phyloP scores from a whole-genome alignment of 306 rosid genomes.

The Gillenia trifoliata region DNA sequence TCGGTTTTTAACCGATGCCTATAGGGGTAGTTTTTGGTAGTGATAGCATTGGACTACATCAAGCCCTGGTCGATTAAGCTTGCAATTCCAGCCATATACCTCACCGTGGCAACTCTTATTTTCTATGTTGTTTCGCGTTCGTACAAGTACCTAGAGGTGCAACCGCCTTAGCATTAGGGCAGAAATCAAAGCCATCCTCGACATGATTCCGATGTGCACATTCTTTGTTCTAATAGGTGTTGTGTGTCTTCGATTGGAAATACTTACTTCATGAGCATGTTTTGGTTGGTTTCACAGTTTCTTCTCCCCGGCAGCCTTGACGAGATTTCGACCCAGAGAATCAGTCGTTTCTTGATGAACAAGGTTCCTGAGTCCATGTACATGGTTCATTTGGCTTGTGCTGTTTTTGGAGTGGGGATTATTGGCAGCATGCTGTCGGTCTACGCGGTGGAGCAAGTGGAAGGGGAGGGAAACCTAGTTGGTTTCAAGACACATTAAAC shows the following conservation, averaged over 20 bases:
- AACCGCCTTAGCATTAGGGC: neutral
- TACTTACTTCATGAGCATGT: conserved; percentile 31
- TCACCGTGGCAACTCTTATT: no score
- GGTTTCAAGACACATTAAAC: conserved; percentile 36
- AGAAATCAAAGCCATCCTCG: conserved; percentile 18
- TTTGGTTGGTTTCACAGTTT: conserved; percentile 39
- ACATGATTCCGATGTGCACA: conserved; percentile 18
- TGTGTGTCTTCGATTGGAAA: conserved; percentile 19
- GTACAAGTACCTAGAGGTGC: no score
- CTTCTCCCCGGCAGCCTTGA: conserved; percentile 22
- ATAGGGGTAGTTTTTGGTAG: no score
- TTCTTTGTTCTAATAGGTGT: conserved; percentile 7
- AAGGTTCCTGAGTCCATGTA: neutral
- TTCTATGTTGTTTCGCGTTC: no score
- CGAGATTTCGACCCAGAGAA: neutral
- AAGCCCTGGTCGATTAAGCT: no score
- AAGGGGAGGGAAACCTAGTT: conserved; percentile 13
- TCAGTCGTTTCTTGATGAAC: neutral
- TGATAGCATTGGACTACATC: no score
- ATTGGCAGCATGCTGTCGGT: conserved; percentile 25
- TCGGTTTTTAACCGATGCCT: no score
- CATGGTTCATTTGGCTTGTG: neutral
- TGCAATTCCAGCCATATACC: no score
- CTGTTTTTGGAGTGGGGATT: conserved; percentile 25
- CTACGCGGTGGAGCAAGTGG: conserved; percentile 6